Conservation (phyloP, 2,329 filamentous ascomycete genomes). For the Leptographium flavum region DNA sequence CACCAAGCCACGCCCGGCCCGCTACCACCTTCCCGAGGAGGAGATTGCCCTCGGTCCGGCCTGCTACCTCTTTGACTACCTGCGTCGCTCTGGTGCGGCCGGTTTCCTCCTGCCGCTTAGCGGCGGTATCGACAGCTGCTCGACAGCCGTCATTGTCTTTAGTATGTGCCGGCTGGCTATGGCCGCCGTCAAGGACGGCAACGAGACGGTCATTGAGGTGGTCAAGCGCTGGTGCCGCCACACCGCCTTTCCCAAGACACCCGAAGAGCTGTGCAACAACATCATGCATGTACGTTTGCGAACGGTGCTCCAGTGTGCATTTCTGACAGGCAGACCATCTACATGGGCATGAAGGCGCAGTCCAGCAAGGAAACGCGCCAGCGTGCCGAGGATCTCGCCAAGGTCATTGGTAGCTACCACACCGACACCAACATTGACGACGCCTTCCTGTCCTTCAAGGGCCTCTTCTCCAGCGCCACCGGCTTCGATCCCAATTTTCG, state of each 20-base stretch:
- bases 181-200: constrained; percentile 30
- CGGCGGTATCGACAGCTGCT: constrained; percentile 45
- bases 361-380: constrained; percentile 44
- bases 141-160: constrained; percentile 26
- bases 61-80: constrained; percentile 48
- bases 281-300: constrained; percentile 13
- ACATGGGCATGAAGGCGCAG: constrained; percentile 58
- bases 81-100: constrained; percentile 30
- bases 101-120: constrained; percentile 42
- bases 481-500: neutral
- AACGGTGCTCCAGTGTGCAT: too few relatives aligned
- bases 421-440: neutral
- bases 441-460: neutral
- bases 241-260: constrained; percentile 30
- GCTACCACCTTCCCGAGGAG: constrained; percentile 47
- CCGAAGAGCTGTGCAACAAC: constrained; percentile 42
- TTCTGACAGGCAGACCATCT: too few relatives aligned
- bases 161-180: constrained; percentile 43
- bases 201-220: constrained; percentile 22
- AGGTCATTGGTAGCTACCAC: neutral
- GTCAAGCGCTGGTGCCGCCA: constrained; percentile 22
- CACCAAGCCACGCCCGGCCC: constrained; percentile 21
- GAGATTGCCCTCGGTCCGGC: constrained; percentile 51
- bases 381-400: neutral
- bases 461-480: neutral